Percentiles rank a stretch among this genome's conserved stretches.
phyloP scores from a whole-genome alignment of 306 rosid genomes.

The Rosa persica region DNA sequence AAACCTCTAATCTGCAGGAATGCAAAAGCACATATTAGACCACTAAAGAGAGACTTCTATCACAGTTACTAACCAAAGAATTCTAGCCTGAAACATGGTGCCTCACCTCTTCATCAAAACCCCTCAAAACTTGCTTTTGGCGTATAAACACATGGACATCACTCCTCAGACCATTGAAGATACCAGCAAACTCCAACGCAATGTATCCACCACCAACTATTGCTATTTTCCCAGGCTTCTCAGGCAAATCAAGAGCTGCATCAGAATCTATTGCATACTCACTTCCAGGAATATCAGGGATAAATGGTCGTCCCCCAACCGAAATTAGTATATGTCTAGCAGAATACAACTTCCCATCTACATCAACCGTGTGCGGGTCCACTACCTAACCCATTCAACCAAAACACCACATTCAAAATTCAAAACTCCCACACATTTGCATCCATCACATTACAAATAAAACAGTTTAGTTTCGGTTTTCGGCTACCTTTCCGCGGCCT shows the following conservation, averaged over 20 bases:
- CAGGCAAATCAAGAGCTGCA: slow-evolving; percentile 93
- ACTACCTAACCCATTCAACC: slow-evolving; percentile 52
- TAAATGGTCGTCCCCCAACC: slow-evolving; percentile 90
- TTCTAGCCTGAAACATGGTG: slow-evolving; percentile 12
- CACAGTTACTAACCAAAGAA: slow-evolving; percentile 7
- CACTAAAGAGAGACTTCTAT: neutral
- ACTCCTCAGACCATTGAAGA: slow-evolving; percentile 74
- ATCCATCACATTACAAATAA: neutral
- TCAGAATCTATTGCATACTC: slow-evolving; percentile 91
- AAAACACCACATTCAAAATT: slow-evolving; percentile 16
- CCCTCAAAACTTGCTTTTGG: slow-evolving; percentile 85
- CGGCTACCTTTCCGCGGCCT: slow-evolving; percentile 91
- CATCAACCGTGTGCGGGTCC: slow-evolving; percentile 82
- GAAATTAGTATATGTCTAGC: slow-evolving; percentile 82
- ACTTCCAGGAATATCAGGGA: slow-evolving; percentile 89
- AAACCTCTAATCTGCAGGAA: slow-evolving; percentile 81
- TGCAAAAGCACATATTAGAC: slow-evolving; percentile 29
- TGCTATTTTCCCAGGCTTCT: slow-evolving; percentile 86
- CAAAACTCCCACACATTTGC: neutral
- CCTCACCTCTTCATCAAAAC: slow-evolving; percentile 95
- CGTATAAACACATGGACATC: slow-evolving; percentile 87
- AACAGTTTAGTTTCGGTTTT: neutral
- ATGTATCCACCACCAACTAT: slow-evolving; percentile 99
- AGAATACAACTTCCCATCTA: slow-evolving; percentile 81
- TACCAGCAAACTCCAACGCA: slow-evolving; percentile 97